Base-by-base conservation (phyloP, 2,329 filamentous ascomycete genomes). In the Pseudogymnoascus sp. region DNA sequence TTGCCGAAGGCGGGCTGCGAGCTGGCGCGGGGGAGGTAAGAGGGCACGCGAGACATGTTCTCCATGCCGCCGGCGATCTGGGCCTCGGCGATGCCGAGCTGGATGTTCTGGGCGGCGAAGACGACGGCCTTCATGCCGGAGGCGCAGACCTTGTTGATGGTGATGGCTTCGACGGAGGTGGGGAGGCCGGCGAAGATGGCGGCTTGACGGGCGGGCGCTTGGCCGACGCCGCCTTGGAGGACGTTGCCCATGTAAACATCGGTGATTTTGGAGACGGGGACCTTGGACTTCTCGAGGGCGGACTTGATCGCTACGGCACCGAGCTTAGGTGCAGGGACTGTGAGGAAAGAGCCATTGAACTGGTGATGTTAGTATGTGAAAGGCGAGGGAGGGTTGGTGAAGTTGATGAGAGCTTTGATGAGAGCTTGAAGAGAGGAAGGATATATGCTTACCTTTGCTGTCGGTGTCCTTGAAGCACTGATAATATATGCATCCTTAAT, bases 161-260 rank as follows among this genome's bases (percentile, higher is more conserved):
- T 97, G 58, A 88, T 87, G 35, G 92, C 89, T 76, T 99, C 94
- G 61, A 95, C 82, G 6, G 81, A 84, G n/a, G 85, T 78, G 8
- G 91, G 82, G 3, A 97, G 83, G 1, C 92, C 92, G 3, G 94
- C 91, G 70, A 95, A 93, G 63, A 97, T 88, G 66, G 85, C 79
- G 9, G 94, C 94, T 77, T 99, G 94, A 57, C 94, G 86, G 20
- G 94, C 93, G 1, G 94, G 94, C 0, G 94, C 85, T 76, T 99
- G 94, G 50, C 94, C 94, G 5, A 94, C 82, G 16, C 83, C 83
- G 47, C 82, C 93, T 74, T 91, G 87, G 39, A 97, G 81, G 8
- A 97, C 94, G 70, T 97, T 96, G 72, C 94, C 94, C 90, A 97
- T 96, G 78, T 97, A 97, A 14, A 97, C 91, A 75, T 96, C 89